These are phyloP conservation scores for Radiomyces spectabilis DNA, from an alignment of 192 early-diverging fungal species.

Conservation along the genomic window DNA sequence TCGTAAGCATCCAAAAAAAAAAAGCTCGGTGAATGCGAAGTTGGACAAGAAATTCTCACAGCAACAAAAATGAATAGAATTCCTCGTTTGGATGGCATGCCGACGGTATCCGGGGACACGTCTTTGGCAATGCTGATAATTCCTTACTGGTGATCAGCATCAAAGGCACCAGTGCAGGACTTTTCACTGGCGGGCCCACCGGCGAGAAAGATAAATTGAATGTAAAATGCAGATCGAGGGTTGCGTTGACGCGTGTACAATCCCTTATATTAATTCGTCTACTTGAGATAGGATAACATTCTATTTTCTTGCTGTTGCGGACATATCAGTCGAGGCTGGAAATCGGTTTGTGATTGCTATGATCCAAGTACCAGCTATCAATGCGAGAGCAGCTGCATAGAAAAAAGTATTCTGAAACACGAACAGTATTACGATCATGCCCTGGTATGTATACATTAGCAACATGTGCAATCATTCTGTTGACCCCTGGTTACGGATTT, in stretches of 20 bases:
- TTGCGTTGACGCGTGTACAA: no score
- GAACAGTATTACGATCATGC: constrained; percentile 65
- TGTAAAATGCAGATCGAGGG: constrained; percentile 36
- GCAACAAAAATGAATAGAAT: constrained; percentile 34
- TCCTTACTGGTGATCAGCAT: constrained; percentile 72
- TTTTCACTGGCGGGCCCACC: constrained; percentile 63
- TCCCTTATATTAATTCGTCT: no score
- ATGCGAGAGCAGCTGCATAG: constrained; percentile 56
- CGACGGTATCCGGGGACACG: constrained; percentile 79
- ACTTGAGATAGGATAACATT: constrained; percentile 66
- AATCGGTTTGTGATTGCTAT: constrained; percentile 79
- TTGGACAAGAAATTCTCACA: background rate
- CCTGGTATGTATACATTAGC: constrained; percentile 27
- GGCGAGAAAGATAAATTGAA: constrained; percentile 69
- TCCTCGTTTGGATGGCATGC: constrained; percentile 64
- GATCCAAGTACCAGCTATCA: constrained; percentile 29
- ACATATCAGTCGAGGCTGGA: constrained; percentile 73
- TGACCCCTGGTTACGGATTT: background rate
- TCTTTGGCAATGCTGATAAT: constrained; percentile 66
- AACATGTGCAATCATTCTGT: background rate
- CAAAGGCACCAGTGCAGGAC: constrained; percentile 75
- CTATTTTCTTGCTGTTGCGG: constrained; percentile 97
- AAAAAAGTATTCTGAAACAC: constrained; percentile 50
- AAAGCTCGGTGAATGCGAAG: background rate
- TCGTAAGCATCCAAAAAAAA: constrained; percentile 24